Percentiles rank a stretch among this genome's conserved stretches.
Evolutionary conservation across 2,329 filamentous ascomycete genomes (phyloP).

Genomic region (Xylariaceae sp.): DNA sequence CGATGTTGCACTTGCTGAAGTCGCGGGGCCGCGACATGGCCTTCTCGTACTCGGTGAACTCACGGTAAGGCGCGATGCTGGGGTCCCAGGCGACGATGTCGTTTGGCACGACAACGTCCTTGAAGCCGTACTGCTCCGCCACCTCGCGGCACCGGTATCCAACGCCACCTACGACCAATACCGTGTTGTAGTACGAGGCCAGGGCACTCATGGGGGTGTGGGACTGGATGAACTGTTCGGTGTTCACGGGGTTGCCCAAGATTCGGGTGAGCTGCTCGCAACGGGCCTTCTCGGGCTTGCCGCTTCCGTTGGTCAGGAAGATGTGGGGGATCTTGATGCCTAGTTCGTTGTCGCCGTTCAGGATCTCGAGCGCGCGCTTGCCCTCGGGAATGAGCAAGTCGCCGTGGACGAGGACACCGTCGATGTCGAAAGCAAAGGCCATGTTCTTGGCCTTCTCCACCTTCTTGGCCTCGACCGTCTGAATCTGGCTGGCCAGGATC

Average conservation of each 20-base stretch:
- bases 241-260: constrained; percentile 57
- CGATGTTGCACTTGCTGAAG: constrained; percentile 66
- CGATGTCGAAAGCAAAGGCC: constrained; percentile 76
- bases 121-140: constrained; percentile 68
- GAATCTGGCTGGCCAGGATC: constrained; percentile 64
- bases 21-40: constrained; percentile 63
- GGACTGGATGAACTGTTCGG: constrained; percentile 71
- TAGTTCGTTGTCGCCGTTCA: constrained; percentile 71
- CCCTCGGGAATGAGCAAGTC: constrained; percentile 65
- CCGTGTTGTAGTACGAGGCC: constrained; percentile 70
- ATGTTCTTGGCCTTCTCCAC: constrained; percentile 69
- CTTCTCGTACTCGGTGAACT: constrained; percentile 63
- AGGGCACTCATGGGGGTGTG: constrained; percentile 74
- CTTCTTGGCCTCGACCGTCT: constrained; percentile 61
- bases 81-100: constrained; percentile 67
- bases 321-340: constrained; percentile 74
- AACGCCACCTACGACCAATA: constrained; percentile 70
- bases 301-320: constrained; percentile 69
- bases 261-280: constrained; percentile 63
- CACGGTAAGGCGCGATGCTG: constrained; percentile 62
- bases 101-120: constrained; percentile 67
- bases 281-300: constrained; percentile 62
- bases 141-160: constrained; percentile 70
- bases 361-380: constrained; percentile 59
- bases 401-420: constrained; percentile 70